Percentiles rank a stretch among this genome's conserved stretches.
Conservation (phyloP, 2,329 filamentous ascomycete genomes). For the Colletotrichum cordylinicola region DNA sequence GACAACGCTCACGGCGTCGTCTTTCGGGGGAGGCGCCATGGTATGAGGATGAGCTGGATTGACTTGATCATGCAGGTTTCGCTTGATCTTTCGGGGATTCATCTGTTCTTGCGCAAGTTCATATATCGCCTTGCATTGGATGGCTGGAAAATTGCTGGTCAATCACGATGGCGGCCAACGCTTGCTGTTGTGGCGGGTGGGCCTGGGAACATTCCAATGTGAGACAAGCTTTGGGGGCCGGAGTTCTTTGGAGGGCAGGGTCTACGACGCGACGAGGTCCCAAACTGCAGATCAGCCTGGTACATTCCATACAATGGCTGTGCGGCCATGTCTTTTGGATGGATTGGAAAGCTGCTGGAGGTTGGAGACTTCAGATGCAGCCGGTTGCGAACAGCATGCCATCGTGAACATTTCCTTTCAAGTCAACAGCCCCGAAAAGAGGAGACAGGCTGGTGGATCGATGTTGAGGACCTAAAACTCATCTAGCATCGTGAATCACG, state of each 20-base stretch:
- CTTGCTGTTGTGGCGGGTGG: conserved; percentile 14
- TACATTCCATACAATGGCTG: conserved; percentile 6
- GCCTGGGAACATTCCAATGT: conserved; percentile 1
- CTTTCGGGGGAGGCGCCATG: conserved; percentile 15
- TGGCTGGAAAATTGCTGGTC: conserved; percentile 1
- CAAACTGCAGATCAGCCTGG: neutral
- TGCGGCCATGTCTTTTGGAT: neutral
- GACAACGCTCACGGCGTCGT: conserved; percentile 18
- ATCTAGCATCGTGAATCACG: neutral
- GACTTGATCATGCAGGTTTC: neutral
- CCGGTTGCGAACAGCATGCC: neutral
- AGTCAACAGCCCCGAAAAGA: neutral
- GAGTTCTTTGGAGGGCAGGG: neutral
- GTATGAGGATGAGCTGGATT: neutral
- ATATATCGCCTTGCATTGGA: neutral
- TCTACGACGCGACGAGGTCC: neutral
- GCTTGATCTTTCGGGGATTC: neutral
- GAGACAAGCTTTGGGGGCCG: neutral
- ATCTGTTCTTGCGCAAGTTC: neutral
- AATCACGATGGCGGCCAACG: neutral
- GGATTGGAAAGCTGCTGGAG: neutral
- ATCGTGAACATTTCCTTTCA: neutral
- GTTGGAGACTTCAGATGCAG: neutral
- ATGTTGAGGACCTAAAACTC: neutral
- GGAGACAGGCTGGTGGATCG: neutral